These are phyloP conservation scores for Wallemia hederae DNA, from an alignment of 1,284 basidiomycete genomes.

Conservation along the genomic window DNA sequence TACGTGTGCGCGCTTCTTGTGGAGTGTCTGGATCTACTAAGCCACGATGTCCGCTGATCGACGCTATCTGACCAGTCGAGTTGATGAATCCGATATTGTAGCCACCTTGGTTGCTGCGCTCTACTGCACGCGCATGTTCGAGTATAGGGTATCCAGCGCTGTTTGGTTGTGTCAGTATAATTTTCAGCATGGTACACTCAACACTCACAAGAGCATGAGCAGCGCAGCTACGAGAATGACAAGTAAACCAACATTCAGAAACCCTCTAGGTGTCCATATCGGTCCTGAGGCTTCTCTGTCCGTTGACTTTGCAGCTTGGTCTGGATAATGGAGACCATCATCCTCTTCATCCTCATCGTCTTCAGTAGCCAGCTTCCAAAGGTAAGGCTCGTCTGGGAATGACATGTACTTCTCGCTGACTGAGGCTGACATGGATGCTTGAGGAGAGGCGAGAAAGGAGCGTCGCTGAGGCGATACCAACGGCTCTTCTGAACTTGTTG, in stretches of 20 bases:
- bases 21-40: slow-evolving; percentile 42
- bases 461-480: not conserved
- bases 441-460: not conserved
- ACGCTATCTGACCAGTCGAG: slow-evolving; percentile 19
- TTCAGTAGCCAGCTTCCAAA: not conserved
- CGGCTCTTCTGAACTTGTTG: not conserved
- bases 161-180: not conserved
- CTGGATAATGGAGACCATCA: not conserved
- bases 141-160: slow-evolving; percentile 27
- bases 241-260: slow-evolving; percentile 19
- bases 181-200: not conserved
- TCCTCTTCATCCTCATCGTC: not conserved
- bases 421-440: not conserved
- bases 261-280: not conserved
- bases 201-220: not conserved
- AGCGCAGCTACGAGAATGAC: not conserved
- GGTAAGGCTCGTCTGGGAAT: not conserved
- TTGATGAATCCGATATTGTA: slow-evolving; percentile 55
- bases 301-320: not conserved
- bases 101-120: slow-evolving; percentile 8
- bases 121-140: slow-evolving; percentile 18
- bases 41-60: slow-evolving; percentile 11
- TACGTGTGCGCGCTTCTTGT: slow-evolving; percentile 22
- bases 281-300: not conserved
- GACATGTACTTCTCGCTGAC: not conserved